These are phyloP conservation scores for Protomyces lactucae-debilis DNA, from an alignment of 1,139 yeast species.

Conservation along the genomic window DNA sequence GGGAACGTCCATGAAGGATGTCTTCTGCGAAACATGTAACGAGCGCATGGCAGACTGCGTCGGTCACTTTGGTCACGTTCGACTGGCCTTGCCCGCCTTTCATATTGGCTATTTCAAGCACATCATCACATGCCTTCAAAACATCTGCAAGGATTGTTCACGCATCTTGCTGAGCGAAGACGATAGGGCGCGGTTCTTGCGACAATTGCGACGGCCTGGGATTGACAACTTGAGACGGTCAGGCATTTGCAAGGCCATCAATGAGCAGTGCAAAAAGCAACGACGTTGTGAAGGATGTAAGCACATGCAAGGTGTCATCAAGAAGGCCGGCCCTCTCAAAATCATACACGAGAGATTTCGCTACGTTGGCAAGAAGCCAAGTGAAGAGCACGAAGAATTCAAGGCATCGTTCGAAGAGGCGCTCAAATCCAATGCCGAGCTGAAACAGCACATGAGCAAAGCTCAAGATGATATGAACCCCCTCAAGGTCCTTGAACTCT, in stretches of 20 bases:
- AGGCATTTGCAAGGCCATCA: slow-evolving; percentile 73
- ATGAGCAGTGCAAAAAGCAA: slow-evolving; percentile 93
- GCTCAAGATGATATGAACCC: slow-evolving; percentile 95
- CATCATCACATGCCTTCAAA: slow-evolving; percentile 79
- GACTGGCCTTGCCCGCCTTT: slow-evolving; percentile 90
- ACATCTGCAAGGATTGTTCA: slow-evolving; percentile 88
- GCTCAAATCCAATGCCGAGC: slow-evolving; percentile 75
- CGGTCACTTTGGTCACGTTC: slow-evolving; percentile 96
- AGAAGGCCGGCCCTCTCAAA: slow-evolving; percentile 92
- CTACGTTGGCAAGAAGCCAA: slow-evolving; percentile 87
- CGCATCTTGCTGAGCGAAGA: slow-evolving; percentile 68
- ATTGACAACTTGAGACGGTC: slow-evolving; percentile 86
- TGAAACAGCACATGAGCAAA: slow-evolving; percentile 78
- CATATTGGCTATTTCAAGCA: slow-evolving; percentile 97
- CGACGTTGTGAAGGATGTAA: slow-evolving; percentile 84
- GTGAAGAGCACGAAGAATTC: slow-evolving; percentile 81
- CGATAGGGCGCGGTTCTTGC: slow-evolving; percentile 60
- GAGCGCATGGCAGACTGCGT: slow-evolving; percentile 92
- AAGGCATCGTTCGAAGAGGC: slow-evolving; percentile 63
- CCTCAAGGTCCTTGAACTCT: slow-evolving; percentile 75
- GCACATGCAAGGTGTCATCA: slow-evolving; percentile 90
- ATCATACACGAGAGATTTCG: slow-evolving; percentile 94
- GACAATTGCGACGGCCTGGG: slow-evolving; percentile 79
- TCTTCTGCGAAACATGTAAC: slow-evolving; percentile 85
- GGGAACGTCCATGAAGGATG: slow-evolving; percentile 82